Conservation (phyloP, 257 asterid species). For the Solanum rostratum region DNA sequence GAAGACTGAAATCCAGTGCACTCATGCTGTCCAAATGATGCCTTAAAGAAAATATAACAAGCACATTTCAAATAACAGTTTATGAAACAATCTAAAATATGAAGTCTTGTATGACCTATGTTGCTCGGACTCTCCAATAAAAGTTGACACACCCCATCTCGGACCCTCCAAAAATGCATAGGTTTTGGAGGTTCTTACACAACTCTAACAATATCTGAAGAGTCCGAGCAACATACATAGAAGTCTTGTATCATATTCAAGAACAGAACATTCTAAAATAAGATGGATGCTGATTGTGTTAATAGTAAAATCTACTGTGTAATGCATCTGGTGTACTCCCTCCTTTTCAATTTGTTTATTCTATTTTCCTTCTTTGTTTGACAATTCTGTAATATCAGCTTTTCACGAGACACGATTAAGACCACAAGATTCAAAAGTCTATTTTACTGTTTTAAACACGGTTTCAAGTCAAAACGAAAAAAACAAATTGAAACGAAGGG, state of each 20-base stretch:
- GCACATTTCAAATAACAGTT: not conserved
- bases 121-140: not conserved
- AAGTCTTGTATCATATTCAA: not conserved
- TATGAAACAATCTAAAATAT: slow-evolving; percentile 19
- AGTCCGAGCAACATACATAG: not conserved
- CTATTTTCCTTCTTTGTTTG: too few species aligned
- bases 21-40: slow-evolving; percentile 33
- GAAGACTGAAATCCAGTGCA: slow-evolving; percentile 28
- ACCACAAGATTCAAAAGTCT: too few species aligned
- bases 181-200: not conserved
- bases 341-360: too few species aligned
- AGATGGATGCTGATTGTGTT: not conserved
- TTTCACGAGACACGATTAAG: too few species aligned
- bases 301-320: not conserved
- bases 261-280: too few species aligned
- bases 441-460: too few species aligned
- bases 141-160: too few species aligned
- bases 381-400: too few species aligned
- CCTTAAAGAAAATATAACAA: not conserved
- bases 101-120: not conserved
- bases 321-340: slow-evolving; percentile 1
- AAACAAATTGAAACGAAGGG: too few species aligned
- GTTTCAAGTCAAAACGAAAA: too few species aligned
- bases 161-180: not conserved
- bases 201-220: too few species aligned